phyloP scores from a whole-genome alignment of 208 protist genomes.

The Leishmania martiniquensis region DNA sequence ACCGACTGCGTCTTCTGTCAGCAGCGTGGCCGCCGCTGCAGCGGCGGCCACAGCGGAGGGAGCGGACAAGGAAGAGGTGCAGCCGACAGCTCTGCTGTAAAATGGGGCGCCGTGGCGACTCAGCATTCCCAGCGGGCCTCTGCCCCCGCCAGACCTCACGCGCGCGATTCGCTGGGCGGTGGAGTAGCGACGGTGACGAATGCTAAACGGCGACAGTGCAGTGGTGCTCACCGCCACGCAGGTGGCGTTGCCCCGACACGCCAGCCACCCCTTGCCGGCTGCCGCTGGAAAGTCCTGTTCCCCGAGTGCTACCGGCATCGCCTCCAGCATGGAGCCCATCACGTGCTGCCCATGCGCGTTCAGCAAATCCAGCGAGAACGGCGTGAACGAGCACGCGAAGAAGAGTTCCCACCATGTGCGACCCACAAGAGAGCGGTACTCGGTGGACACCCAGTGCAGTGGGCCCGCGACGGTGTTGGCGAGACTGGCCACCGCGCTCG shows the following conservation, averaged over 20 bases:
- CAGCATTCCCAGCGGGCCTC: not conserved
- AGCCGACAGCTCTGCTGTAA: not conserved
- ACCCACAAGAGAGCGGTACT: conserved; percentile 19
- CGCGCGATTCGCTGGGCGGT: not conserved
- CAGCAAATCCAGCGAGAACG: conserved; percentile 15
- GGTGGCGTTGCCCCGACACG: not conserved
- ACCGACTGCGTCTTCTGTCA: not conserved
- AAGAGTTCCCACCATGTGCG: conserved; percentile 28
- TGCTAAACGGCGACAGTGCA: not conserved
- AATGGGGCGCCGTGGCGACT: not conserved
- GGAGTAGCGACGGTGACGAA: not conserved
- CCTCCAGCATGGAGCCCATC: not conserved
- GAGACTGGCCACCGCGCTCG: conserved; percentile 13
- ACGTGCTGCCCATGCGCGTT: conserved; percentile 14
- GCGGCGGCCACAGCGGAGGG: not conserved
- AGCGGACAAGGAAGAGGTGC: not conserved
- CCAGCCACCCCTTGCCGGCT: not conserved
- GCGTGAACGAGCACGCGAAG: conserved; percentile 14
- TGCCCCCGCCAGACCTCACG: not conserved
- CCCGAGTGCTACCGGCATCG: not conserved
- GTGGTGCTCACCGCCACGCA: not conserved
- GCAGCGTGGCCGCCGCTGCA: not conserved
- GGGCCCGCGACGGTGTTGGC: conserved; percentile 6
- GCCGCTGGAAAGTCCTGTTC: not conserved
- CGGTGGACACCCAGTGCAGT: conserved; percentile 10